phyloP scores from a whole-genome alignment of 352 stramenopile genomes.

The Peronospora farinosa region DNA sequence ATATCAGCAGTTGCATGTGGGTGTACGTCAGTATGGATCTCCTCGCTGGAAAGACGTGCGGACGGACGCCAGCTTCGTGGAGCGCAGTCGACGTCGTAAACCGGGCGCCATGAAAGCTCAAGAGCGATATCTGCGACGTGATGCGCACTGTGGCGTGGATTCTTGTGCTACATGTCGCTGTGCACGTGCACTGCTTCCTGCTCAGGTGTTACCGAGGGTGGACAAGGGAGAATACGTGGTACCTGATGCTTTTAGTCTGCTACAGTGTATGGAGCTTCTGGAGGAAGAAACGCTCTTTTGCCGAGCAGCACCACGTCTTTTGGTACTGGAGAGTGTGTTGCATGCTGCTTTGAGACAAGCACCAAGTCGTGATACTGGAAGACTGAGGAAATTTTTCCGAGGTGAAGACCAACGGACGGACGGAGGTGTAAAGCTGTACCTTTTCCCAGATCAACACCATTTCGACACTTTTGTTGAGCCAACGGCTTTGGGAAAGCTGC shows the following conservation, averaged over 20 bases:
- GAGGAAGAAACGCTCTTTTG: constrained; percentile 53
- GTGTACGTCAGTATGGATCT: constrained; percentile 18
- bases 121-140: constrained; percentile 65
- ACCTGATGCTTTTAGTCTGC: constrained; percentile 58
- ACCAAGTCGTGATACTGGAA: constrained; percentile 54
- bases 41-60: constrained; percentile 44
- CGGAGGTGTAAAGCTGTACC: constrained; percentile 38
- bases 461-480: constrained; percentile 44
- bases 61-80: constrained; percentile 59
- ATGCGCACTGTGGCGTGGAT: constrained; percentile 64
- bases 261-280: constrained; percentile 76
- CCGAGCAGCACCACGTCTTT: constrained; percentile 31
- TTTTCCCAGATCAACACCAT: constrained; percentile 75
- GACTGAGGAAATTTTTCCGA: constrained; percentile 60
- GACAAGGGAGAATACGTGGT: constrained; percentile 48
- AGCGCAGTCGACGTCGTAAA: constrained; percentile 70
- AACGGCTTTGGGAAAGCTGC: constrained; percentile 33
- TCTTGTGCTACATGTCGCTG: constrained; percentile 37
- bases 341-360: constrained; percentile 54
- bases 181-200: constrained; percentile 20
- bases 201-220: constrained; percentile 32
- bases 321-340: constrained; percentile 74
- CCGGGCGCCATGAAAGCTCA: constrained; percentile 58
- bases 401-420: constrained; percentile 42
- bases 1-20: constrained; percentile 18